Base-by-base conservation (phyloP, 2,329 filamentous ascomycete species). In the Tolypocladium ophioglossoides region DNA sequence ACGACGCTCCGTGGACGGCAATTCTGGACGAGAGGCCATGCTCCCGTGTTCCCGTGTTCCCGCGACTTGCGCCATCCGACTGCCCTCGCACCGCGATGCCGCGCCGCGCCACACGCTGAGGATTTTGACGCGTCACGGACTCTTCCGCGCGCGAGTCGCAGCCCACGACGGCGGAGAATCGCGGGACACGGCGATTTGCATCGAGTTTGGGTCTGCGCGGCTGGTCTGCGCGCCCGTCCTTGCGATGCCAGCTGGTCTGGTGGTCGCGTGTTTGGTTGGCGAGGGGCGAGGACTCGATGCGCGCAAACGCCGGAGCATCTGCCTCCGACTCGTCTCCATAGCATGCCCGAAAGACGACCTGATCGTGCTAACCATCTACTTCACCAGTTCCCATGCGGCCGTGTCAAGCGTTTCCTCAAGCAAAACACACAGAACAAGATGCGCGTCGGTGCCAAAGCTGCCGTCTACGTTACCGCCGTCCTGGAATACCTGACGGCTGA, bases 401-500 rank as follows among this genome's bases (percentile, higher is more conserved):
- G 94, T 86, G 94, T 99, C 75, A 99, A 99, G 87, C 91, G 94
- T 78, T 97, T 97, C 79, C 81, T 99, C 71, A 96, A 97, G 84
- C 91, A 90, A 74, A 96, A 96, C 78, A 97, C 94, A 51, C 94
- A 97, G 72, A 95, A 96, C 78, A 97, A 97, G 81, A 97, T 96
- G 89, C 92, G 94, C 75, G 95, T 99, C 63, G 94, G 94, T 66
- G 94, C 92, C 68, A 97, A 97, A 80, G 94, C 94, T 61, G 91
- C 94, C 62, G 94, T 99, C 66, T 99, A 99, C 71, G 90, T 97
- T 59, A 97, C 94, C 51, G 94, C 94, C 46, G 94, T 99, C 55
- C 87, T 99, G 61, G 94, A 99, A 78, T 99, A 99, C 72, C 79
- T 99, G 63, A 96, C 94, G 57, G 92, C 92, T 60, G 92, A 99